Base-by-base conservation (phyloP, 345 rosid genomes). In the Corymbia maculata region DNA sequence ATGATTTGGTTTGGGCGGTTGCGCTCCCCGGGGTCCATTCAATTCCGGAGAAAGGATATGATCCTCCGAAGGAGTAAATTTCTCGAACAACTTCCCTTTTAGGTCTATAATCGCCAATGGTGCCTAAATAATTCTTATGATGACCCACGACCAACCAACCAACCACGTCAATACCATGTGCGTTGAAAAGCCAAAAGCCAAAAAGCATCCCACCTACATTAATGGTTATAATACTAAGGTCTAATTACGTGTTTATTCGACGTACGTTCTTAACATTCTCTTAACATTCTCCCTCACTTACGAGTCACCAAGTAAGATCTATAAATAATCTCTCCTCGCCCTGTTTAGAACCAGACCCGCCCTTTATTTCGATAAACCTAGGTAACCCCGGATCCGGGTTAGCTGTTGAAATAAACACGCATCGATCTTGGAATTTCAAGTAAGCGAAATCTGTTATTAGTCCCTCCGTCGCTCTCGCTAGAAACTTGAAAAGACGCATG, bases 291-390 rank as follows among this genome's bases (percentile, higher is more conserved):
- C 19, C 6, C 28, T 68, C 1, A 1, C 45, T 1, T 16, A 0
- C 0, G 7, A 70, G 21, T 1, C 2, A 32, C 22, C 0, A 3
- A 1, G 24, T 55, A 16, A 0, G 4, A 9, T 32, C 44, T 7
- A 8, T 16, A 6, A 70, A 70, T 32, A 32, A 6, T 17, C 5
- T 8, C 2, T 2, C 4, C 22, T 68, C 24, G 1, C 24, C 45
- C 80, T 24, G 4, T 70, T 70, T 9, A 14, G 32, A 42, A 32
- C 32, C 42, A 16, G 10, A 70, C 8, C 45, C 45, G 2, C 8
- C 10, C 16, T 70, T 68, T 0, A 16, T 68, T 15, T 68, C n/a
- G 66, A 10, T 59, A 26, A 55, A 66, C 8, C 32, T 7, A 66
- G 12, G 2, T 6, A 9, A 70, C 19, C 9, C 5, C 4, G 45